These are phyloP conservation scores for Alternaria triticimaculans DNA, from an alignment of 2,329 filamentous ascomycete genomes.

Conservation along the genomic window DNA sequence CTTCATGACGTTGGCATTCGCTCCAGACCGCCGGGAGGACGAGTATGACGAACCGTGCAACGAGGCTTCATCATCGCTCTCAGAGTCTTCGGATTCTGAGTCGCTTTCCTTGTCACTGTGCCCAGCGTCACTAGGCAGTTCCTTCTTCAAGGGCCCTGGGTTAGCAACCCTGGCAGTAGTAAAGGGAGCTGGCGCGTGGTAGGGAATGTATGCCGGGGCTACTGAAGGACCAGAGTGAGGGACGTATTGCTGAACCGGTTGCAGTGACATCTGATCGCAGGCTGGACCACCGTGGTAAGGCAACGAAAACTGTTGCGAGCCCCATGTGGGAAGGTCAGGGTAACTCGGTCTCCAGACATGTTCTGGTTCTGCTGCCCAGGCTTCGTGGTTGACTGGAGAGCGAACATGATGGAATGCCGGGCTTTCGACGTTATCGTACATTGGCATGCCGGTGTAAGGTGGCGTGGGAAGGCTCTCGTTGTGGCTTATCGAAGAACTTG, in stretches of 20 bases:
- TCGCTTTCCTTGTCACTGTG: background rate
- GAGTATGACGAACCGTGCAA: background rate
- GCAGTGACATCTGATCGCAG: constrained; percentile 1
- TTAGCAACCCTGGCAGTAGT: background rate
- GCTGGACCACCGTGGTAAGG: background rate
- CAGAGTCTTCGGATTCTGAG: background rate
- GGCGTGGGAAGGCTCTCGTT: constrained; percentile 21
- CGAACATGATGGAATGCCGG: background rate
- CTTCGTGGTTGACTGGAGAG: background rate
- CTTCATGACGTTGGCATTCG: constrained; percentile 9
- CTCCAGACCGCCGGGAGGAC: background rate
- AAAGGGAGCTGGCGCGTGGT: background rate
- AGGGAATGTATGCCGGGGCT: background rate
- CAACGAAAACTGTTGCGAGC: constrained; percentile 1
- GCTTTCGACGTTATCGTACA: background rate
- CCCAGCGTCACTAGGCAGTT: background rate
- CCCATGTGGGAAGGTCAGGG: background rate
- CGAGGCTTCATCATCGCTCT: background rate
- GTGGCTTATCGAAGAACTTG: constrained; percentile 15
- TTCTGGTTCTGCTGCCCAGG: background rate
- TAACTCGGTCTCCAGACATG: constrained; percentile 4
- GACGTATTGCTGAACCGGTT: background rate
- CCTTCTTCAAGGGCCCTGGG: background rate
- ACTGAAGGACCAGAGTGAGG: background rate
- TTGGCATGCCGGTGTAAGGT: background rate